Percentiles rank a stretch among this genome's conserved stretches.
Evolutionary conservation across 257 asterid genomes (phyloP).

Genomic region (Plectranthus barbatus): DNA sequence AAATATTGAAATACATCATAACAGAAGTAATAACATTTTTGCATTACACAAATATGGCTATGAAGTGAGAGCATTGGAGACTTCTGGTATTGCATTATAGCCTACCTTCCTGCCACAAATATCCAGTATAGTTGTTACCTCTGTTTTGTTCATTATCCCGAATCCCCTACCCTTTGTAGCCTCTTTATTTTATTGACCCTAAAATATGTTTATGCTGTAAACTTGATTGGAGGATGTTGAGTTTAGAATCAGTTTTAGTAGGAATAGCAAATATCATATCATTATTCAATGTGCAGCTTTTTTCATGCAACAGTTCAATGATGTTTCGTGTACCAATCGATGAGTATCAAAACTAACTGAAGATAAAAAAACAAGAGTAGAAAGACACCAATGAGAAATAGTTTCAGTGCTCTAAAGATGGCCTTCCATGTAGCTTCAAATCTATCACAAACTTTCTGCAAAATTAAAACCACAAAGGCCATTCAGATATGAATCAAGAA

Average conservation of each 20-base stretch:
- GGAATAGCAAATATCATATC: neutral
- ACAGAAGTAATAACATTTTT: neutral
- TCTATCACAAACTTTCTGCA: constrained; percentile 53
- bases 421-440: constrained; percentile 52
- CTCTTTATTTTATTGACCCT: neutral
- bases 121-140: neutral
- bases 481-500: constrained; percentile 8
- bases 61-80: neutral
- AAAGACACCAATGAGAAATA: constrained; percentile 64
- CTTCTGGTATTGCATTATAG: neutral
- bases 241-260: neutral
- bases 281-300: neutral
- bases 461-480: constrained; percentile 7
- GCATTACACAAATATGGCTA: neutral
- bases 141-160: neutral
- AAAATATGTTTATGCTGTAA: neutral
- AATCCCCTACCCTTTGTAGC: neutral
- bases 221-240: neutral
- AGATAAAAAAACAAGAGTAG: constrained; percentile 22
- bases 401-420: constrained; percentile 47
- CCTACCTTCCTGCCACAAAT: too few species aligned
- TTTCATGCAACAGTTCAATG: neutral
- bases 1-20: neutral
- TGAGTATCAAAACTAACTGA: neutral
- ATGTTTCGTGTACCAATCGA: neutral